phyloP scores from a whole-genome alignment of 352 stramenopile genomes.

The Pythium periplocum region DNA sequence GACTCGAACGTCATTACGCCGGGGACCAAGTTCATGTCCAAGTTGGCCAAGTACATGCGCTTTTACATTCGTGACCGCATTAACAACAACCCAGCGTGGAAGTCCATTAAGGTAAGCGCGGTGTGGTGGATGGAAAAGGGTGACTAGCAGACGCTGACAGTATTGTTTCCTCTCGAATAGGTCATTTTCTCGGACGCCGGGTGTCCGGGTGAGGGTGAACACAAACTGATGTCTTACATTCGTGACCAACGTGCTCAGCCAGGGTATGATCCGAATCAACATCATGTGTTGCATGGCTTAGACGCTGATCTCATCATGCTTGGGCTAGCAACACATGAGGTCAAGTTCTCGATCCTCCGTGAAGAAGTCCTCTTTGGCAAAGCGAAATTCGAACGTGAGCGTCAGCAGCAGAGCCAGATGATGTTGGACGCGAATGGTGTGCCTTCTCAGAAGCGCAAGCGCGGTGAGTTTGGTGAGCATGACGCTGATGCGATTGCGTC shows the following conservation, averaged over 20 bases:
- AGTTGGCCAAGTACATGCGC: conserved; percentile 87
- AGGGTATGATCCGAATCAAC: conserved; percentile 96
- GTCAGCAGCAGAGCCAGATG: conserved; percentile 57
- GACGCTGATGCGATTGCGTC: conserved; percentile 67
- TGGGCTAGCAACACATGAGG: conserved; percentile 97
- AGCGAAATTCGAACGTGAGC: conserved; percentile 70
- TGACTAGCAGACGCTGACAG: too few relatives aligned
- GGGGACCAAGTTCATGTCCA: conserved; percentile 97
- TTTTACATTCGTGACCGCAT: conserved; percentile 93
- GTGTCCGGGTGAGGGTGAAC: conserved; percentile 98
- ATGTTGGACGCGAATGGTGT: conserved; percentile 73
- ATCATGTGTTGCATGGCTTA: conserved; percentile 97
- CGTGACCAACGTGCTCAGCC: conserved; percentile 91
- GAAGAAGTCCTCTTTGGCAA: conserved; percentile 92
- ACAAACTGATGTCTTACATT: conserved; percentile 99
- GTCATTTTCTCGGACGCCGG: conserved; percentile 96
- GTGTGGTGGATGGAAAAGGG: too few relatives aligned
- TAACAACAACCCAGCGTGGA: conserved; percentile 93
- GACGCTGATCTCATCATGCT: conserved; percentile 99
- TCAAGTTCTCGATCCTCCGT: conserved; percentile 97
- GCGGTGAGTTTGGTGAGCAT: conserved; percentile 83
- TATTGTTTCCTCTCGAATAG: conserved; percentile 11
- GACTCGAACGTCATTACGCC: conserved; percentile 99
- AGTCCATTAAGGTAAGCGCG: conserved; percentile 82
- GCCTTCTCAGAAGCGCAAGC: conserved; percentile 62